Conservation (phyloP, 192 early-diverging fungal genomes). For the Phycomyces blakesleeanus region DNA sequence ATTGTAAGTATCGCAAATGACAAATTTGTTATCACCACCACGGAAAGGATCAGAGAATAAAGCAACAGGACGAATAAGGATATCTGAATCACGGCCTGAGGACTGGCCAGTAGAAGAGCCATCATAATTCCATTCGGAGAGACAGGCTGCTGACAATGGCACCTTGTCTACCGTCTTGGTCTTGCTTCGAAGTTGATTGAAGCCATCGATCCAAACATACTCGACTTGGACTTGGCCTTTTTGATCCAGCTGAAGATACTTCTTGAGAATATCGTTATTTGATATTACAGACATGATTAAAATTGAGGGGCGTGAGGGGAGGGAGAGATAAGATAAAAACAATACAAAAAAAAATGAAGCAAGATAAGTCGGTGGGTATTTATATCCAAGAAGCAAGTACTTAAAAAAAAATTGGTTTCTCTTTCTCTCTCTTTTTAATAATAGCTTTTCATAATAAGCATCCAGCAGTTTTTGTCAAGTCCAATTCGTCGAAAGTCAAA, state of each 20-base stretch:
- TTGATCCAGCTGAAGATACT: slow-evolving; percentile 49
- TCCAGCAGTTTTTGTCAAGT: too few species aligned
- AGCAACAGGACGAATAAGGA: slow-evolving; percentile 44
- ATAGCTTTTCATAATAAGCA: too few species aligned
- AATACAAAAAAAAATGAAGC: background rate
- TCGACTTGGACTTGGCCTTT: slow-evolving; percentile 47
- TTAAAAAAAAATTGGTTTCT: too few species aligned
- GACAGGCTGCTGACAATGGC: slow-evolving; percentile 25
- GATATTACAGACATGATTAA: slow-evolving; percentile 26
- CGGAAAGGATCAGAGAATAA: slow-evolving; percentile 52
- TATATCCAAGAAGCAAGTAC: too few species aligned
- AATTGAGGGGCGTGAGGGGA: too few species aligned
- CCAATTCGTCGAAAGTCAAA: too few species aligned
- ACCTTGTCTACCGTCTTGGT: slow-evolving; percentile 43
- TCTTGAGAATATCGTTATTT: slow-evolving; percentile 37
- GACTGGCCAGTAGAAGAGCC: slow-evolving; percentile 56
- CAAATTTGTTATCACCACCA: slow-evolving; percentile 51
- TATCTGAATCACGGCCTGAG: slow-evolving; percentile 50
- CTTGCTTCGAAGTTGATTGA: slow-evolving; percentile 43
- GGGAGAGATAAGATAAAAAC: background rate
- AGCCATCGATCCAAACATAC: slow-evolving; percentile 54
- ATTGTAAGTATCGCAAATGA: slow-evolving; percentile 49
- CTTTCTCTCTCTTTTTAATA: too few species aligned
- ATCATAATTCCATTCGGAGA: slow-evolving; percentile 56
- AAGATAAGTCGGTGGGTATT: too few species aligned